phyloP scores from a whole-genome alignment of 768 basidiomycete genomes.

The Amanita polypyramis region DNA sequence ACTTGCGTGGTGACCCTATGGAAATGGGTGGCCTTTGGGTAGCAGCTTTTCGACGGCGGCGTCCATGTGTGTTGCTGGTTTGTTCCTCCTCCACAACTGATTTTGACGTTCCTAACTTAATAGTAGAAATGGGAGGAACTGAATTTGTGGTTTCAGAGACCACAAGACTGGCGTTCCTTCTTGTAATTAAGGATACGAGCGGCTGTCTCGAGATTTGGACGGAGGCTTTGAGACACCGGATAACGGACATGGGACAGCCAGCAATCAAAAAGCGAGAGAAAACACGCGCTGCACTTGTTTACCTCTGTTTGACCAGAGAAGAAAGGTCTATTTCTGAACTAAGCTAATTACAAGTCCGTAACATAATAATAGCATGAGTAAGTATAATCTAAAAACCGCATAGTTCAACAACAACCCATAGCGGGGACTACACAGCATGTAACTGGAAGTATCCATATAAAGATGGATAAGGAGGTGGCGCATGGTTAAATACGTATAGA shows the following conservation, averaged over 20 bases:
- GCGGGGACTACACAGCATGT: not conserved
- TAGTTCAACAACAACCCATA: not conserved
- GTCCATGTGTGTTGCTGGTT: conserved; percentile 17
- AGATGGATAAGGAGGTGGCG: conserved; percentile 7
- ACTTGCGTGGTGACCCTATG: conserved; percentile 41
- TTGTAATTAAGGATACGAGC: conserved; percentile 10
- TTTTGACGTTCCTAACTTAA: not conserved
- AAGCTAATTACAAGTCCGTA: conserved; percentile 3
- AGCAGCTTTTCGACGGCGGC: conserved; percentile 18
- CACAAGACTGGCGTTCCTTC: conserved; percentile 17
- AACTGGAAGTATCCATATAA: not conserved
- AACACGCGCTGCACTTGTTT: conserved; percentile 8
- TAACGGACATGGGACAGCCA: conserved; percentile 12
- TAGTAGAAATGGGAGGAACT: conserved; percentile 5
- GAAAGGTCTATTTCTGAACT: not conserved
- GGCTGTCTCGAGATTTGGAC: conserved; percentile 9
- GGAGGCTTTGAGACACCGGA: conserved; percentile 19
- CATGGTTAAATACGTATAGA: conserved; percentile 3
- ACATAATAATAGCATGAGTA: conserved; percentile 3
- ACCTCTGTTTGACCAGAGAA: not conserved
- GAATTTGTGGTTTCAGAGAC: conserved; percentile 4
- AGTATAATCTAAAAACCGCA: not conserved
- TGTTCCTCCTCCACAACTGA: conserved; percentile 4
- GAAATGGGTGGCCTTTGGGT: conserved; percentile 42
- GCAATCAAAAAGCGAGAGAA: not conserved